Conservation (phyloP, 176 grass and related monocot genomes). For the Oryza meyeriana region DNA sequence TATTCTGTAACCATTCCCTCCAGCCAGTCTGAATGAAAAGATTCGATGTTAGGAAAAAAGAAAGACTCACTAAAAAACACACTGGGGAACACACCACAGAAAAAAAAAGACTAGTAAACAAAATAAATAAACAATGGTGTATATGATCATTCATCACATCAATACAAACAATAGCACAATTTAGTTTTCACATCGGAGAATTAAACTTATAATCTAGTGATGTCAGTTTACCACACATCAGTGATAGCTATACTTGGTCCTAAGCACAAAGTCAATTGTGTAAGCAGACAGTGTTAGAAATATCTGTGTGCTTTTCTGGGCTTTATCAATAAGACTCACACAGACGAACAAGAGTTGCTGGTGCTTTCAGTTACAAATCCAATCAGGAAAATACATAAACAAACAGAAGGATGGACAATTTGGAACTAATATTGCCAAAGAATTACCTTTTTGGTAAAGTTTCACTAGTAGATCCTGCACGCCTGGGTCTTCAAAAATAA, state of each 20-base stretch:
- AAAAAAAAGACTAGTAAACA: neutral
- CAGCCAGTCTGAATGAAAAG: slow-evolving; percentile 67
- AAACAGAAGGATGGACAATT: neutral
- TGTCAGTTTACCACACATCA: neutral
- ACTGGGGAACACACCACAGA: neutral
- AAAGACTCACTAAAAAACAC: slow-evolving; percentile 5
- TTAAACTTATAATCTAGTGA: neutral
- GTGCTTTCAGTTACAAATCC: slow-evolving; percentile 20
- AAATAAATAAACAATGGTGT: neutral
- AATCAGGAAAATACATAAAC: neutral
- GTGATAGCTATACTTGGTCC: neutral
- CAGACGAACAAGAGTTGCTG: neutral
- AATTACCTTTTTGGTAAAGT: slow-evolving; percentile 93
- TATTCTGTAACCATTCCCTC: slow-evolving; percentile 90
- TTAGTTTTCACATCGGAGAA: neutral
- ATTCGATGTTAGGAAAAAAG: slow-evolving; percentile 22
- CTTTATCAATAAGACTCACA: slow-evolving; percentile 2
- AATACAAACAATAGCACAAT: neutral
- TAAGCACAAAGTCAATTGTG: neutral
- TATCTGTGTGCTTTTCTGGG: neutral
- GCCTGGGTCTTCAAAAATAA: slow-evolving; percentile 99
- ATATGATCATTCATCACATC: neutral
- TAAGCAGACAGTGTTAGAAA: slow-evolving; percentile 13
- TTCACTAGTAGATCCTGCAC: slow-evolving; percentile 88
- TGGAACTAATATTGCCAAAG: slow-evolving; percentile 19